Evolutionary conservation across 306 rosid genomes (phyloP).

Genomic region (Prunus armeniaca): DNA sequence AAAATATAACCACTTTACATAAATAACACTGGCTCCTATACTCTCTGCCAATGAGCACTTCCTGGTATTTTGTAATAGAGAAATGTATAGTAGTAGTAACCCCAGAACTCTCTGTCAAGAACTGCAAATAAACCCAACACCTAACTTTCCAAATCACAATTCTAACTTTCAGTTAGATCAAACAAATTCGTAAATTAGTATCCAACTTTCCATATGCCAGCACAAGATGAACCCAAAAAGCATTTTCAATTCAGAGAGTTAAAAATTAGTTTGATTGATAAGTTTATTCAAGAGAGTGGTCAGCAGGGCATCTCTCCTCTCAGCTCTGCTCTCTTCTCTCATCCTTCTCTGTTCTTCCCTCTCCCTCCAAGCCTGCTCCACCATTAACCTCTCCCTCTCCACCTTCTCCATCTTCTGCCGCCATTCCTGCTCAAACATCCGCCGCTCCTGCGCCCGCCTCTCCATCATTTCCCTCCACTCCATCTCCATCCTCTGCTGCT

Average conservation of each 20-base stretch:
- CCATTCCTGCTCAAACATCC: slow-evolving; percentile 83
- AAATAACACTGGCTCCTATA: neutral
- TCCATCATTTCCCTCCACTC: slow-evolving; percentile 88
- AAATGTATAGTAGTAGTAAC: neutral
- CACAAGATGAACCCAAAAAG: neutral
- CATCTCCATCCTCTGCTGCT: slow-evolving; percentile 77
- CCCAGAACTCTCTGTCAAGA: neutral
- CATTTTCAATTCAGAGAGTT: slow-evolving; percentile 1
- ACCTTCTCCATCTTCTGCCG: slow-evolving; percentile 66
- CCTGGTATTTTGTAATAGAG: too few species aligned
- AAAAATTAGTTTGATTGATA: slow-evolving; percentile 47
- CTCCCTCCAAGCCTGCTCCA: slow-evolving; percentile 81
- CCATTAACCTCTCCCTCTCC: slow-evolving; percentile 75
- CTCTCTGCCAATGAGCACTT: neutral
- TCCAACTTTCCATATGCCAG: neutral
- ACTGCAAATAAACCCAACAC: neutral
- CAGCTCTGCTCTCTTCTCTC: slow-evolving; percentile 76
- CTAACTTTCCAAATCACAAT: neutral
- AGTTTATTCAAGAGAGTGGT: slow-evolving; percentile 71
- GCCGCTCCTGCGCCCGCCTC: slow-evolving; percentile 52
- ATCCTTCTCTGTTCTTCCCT: slow-evolving; percentile 82
- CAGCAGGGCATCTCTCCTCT: slow-evolving; percentile 73
- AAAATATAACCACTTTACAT: neutral
- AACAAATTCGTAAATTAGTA: too few species aligned
- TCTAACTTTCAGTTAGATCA: neutral